Evolutionary conservation across 805 yeast species (phyloP).

Genomic region (Schwanniomyces sp.): DNA sequence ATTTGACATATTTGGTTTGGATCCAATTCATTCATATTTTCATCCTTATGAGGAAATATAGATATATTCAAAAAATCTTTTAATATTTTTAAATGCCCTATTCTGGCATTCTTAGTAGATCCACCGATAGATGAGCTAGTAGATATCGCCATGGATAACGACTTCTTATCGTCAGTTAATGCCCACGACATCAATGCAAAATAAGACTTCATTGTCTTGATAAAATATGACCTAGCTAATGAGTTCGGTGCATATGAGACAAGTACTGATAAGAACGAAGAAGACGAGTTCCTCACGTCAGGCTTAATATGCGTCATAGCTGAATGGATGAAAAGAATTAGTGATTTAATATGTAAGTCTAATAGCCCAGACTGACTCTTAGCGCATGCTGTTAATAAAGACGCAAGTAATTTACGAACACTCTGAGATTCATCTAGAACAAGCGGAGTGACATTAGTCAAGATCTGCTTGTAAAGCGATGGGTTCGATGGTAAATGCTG

Average conservation of each 20-base stretch:
- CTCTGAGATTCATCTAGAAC: slow-evolving; percentile 63
- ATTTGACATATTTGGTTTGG: slow-evolving; percentile 14
- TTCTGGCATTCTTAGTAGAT: slow-evolving; percentile 35
- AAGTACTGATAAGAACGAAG: slow-evolving; percentile 62
- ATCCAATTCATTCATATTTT: slow-evolving; percentile 10
- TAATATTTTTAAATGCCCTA: slow-evolving; percentile 43
- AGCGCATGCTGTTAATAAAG: slow-evolving; percentile 49
- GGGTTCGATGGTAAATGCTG: slow-evolving; percentile 53
- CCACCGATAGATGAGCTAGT: slow-evolving; percentile 32
- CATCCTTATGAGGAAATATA: slow-evolving; percentile 24
- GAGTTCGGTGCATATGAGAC: slow-evolving; percentile 55
- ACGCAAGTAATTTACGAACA: slow-evolving; percentile 60
- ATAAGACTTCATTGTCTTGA: slow-evolving; percentile 64
- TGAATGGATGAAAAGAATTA: slow-evolving; percentile 76
- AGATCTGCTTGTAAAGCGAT: slow-evolving; percentile 54
- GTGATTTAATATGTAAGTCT: slow-evolving; percentile 55
- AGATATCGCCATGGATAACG: slow-evolving; percentile 34
- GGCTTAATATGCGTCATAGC: slow-evolving; percentile 93
- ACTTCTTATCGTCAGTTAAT: slow-evolving; percentile 35
- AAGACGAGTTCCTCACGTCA: slow-evolving; percentile 71
- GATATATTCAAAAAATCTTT: slow-evolving; percentile 46
- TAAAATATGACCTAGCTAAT: slow-evolving; percentile 63
- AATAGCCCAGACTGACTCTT: slow-evolving; percentile 52
- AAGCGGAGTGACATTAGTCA: slow-evolving; percentile 60
- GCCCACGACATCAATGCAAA: slow-evolving; percentile 79